Evolutionary conservation across 2,329 filamentous ascomycete species (phyloP).

Genomic region (Setomelanomma holmii): DNA sequence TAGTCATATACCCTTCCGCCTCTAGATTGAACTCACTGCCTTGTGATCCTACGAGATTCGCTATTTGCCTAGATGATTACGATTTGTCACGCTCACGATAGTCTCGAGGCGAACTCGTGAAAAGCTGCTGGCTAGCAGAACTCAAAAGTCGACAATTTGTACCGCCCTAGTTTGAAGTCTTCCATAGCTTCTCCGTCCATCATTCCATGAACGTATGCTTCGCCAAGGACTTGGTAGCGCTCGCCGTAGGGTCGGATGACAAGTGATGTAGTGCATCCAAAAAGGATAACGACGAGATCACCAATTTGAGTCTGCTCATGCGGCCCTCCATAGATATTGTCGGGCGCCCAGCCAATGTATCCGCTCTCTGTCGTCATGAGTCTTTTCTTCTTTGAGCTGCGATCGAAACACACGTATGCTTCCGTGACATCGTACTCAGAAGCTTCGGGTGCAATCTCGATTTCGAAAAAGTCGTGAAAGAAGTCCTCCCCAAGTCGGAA

Average conservation of each 20-base stretch:
- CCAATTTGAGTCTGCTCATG: neutral
- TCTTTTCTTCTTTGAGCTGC: neutral
- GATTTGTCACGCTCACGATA: too few species aligned
- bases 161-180: neutral
- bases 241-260: neutral
- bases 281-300: neutral
- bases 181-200: neutral
- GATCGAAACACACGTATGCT: neutral
- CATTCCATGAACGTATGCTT: neutral
- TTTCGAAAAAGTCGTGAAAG: neutral
- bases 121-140: neutral
- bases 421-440: neutral
- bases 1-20: too few species aligned
- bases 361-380: neutral
- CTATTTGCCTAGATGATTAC: too few species aligned
- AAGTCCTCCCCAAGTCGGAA: neutral
- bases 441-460: neutral
- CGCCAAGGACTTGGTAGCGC: neutral
- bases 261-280: neutral
- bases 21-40: too few species aligned
- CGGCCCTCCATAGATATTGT: neutral
- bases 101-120: too few species aligned
- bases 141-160: neutral
- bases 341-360: neutral
- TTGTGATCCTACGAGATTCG: too few species aligned